Evolutionary conservation across 108 stramenopile genomes (phyloP), one percentile per base, ranked within the genome.

Genomic region (Skeletonema costatum): DNA sequence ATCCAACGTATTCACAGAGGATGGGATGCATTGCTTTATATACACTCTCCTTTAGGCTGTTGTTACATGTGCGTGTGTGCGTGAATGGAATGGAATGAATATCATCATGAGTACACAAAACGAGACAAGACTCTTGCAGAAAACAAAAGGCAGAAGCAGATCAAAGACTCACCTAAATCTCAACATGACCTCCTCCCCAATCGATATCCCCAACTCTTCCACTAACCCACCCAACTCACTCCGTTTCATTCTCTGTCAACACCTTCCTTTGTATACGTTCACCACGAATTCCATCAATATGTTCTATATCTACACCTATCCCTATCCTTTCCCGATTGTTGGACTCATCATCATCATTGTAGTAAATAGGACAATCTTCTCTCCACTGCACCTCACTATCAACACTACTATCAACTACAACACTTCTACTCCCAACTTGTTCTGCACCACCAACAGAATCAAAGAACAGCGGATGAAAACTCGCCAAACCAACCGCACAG

Each of bases 11-110:
- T 67, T 93, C 89, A 72, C 88, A 87, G 3, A 93, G 58, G 42
- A 92, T 70, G 53, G 94, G 92, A 70, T 96, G 90, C 77, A 88
- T 86, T 6, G 94, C 92, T 77, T 96, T 96, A 85, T 96, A 96
- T 13, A 96, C 78, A 36, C 89, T 87, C 69, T 96, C 94, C 64
- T 96, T 96, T 14, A 96, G 75, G 63, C 91, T 42, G 41, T 11
- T 42, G 41, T 11, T 42, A 6, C 6, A 6, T 1, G 4, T 36
- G 6, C 88, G n/a, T 14, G 21, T 35, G 33, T 3, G 59, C 14
- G 30, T 14, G 12, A 30, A 42, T 8, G 16, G 33, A 12, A 39
- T 11, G 13, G 17, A 33, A 30, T 38, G 63, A 38, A 25, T 50
- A 13, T 14, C 33, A 14, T 36, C 12, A 65, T 35, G 21, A 60